Conservation (phyloP, 225 moss, liverwort and hornwort species). For the Marchantia paleacea region DNA sequence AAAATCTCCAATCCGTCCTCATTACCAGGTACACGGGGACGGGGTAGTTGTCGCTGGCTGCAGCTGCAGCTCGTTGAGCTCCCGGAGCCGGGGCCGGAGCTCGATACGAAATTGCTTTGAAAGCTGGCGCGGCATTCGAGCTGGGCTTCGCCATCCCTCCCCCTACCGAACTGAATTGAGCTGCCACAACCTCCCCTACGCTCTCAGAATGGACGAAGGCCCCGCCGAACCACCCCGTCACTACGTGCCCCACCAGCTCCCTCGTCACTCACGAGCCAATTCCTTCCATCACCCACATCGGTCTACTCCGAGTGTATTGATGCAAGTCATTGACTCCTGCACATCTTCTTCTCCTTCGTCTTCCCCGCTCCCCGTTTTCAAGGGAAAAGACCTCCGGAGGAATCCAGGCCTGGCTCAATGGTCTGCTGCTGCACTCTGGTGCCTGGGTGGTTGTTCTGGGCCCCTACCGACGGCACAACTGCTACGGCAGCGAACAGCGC, state of each 20-base stretch:
- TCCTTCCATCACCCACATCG: background rate
- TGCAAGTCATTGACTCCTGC: background rate
- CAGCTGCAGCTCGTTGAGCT: background rate
- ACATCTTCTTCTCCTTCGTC: background rate
- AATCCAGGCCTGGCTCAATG: background rate
- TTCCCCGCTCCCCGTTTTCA: too few species aligned
- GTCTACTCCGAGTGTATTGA: background rate
- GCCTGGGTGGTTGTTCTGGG: background rate
- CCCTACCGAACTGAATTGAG: background rate
- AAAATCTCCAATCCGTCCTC: slow-evolving; percentile 19
- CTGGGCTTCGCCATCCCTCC: background rate
- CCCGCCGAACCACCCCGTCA: background rate
- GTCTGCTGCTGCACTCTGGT: background rate
- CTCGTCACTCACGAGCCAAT: background rate
- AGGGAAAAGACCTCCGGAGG: background rate
- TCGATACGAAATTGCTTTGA: background rate
- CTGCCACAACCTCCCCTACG: background rate
- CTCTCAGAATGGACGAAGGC: background rate
- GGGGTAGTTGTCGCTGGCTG: background rate
- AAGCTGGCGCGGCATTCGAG: slow-evolving; percentile 1
- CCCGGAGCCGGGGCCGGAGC: background rate
- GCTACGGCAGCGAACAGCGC: background rate
- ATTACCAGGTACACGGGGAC: slow-evolving; percentile 15
- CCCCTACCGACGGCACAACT: background rate
- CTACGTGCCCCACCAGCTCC: background rate